phyloP scores from a whole-genome alignment of 2,329 filamentous ascomycete species.

The Talaromyces sp. region DNA sequence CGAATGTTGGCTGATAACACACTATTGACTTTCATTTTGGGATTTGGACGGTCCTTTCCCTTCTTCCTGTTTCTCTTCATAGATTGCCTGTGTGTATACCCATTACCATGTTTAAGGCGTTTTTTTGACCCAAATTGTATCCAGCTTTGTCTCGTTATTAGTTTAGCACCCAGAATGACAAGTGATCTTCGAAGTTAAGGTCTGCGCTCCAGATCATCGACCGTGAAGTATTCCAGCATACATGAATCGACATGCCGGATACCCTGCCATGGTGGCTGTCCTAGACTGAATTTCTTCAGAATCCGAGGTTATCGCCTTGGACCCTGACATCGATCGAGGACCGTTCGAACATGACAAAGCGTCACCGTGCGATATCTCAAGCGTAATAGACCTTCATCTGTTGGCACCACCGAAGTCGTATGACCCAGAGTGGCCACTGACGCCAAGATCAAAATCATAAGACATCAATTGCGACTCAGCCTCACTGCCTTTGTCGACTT shows the following conservation, averaged over 20 bases:
- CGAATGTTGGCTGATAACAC: not conserved
- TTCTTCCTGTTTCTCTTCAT: not conserved
- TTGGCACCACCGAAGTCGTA: not conserved
- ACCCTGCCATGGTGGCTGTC: not conserved
- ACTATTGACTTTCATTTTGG: not conserved
- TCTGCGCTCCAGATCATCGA: not conserved
- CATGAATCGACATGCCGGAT: not conserved
- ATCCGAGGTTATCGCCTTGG: not conserved
- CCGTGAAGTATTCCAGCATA: not conserved
- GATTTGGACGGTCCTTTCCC: not conserved
- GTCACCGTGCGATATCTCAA: not conserved
- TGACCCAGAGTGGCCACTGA: not conserved
- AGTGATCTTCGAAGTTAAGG: not conserved
- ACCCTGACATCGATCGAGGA: not conserved
- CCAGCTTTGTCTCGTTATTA: not conserved
- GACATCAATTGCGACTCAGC: conserved; percentile 25
- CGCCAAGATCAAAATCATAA: conserved; percentile 10
- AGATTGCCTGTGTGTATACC: not conserved
- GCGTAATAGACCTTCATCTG: not conserved
- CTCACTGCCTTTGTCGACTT: conserved; percentile 34
- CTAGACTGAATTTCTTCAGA: not conserved
- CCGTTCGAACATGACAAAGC: not conserved
- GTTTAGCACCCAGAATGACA: not conserved
- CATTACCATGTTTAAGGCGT: not conserved
- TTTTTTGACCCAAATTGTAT: not conserved